These are phyloP conservation scores for Orbilia ellipsospora DNA, from an alignment of 2,329 filamentous ascomycete species.

Conservation along the genomic window DNA sequence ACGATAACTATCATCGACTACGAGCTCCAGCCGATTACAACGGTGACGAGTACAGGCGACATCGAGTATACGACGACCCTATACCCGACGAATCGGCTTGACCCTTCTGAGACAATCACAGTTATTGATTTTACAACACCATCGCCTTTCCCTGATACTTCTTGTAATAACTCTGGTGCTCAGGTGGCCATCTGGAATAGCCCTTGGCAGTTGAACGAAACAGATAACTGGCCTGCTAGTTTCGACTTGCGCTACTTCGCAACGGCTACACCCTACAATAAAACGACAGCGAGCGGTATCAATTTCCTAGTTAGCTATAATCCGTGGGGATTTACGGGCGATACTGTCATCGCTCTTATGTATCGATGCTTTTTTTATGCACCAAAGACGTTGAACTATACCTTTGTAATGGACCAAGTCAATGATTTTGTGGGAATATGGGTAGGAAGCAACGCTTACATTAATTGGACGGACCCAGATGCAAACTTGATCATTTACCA, in stretches of 20 bases:
- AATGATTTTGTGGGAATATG: neutral
- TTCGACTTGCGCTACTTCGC: neutral
- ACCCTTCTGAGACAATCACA: neutral
- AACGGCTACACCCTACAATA: neutral
- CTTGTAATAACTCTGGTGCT: neutral
- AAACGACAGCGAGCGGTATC: neutral
- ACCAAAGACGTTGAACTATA: neutral
- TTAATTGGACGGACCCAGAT: neutral
- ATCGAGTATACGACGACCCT: neutral
- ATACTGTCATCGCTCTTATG: neutral
- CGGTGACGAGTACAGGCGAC: neutral
- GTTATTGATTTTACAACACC: neutral
- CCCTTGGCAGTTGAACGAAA: neutral
- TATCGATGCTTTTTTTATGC: neutral
- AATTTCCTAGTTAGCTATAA: neutral
- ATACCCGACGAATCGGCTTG: neutral
- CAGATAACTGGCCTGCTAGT: neutral
- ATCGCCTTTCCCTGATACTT: neutral
- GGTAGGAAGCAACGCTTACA: neutral
- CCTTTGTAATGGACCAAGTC: neutral
- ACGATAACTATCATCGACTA: neutral
- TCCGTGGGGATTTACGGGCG: neutral
- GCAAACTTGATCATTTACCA: neutral
- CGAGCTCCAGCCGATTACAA: neutral
- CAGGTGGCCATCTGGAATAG: neutral